Conservation (phyloP, 345 rosid genomes). For the Salix suchowensis region DNA sequence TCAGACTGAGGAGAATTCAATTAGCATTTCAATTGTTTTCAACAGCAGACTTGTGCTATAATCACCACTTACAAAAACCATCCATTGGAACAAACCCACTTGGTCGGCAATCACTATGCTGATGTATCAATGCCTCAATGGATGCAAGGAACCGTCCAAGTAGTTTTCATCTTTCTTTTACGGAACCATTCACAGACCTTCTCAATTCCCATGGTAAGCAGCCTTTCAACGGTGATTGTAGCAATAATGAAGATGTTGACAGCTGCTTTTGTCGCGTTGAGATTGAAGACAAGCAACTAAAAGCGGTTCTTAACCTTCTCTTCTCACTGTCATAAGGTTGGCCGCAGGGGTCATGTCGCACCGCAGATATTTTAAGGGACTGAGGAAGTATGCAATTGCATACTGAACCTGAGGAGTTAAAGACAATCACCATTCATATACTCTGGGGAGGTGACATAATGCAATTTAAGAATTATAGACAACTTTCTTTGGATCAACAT, state of each 20-base stretch:
- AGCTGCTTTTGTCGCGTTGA: conserved; percentile 82
- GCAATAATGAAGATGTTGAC: conserved; percentile 57
- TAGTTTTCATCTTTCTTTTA: conserved; percentile 61
- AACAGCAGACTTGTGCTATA: neutral
- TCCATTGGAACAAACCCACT: neutral
- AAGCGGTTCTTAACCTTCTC: conserved; percentile 54
- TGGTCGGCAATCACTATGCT: neutral
- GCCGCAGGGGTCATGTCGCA: conserved; percentile 51
- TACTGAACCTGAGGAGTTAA: conserved; percentile 52
- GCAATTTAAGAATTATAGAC: neutral
- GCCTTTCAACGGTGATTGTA: conserved; percentile 21
- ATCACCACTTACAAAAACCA: conserved; percentile 7
- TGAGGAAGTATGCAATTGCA: conserved; percentile 95
- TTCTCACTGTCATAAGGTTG: conserved; percentile 64
- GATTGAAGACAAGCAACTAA: conserved; percentile 75
- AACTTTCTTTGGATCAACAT: neutral
- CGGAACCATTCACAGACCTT: conserved; percentile 50
- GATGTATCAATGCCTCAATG: neutral
- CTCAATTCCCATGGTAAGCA: conserved; percentile 17
- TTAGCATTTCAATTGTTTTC: neutral
- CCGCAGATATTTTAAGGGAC: conserved; percentile 62
- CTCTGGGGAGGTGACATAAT: neutral
- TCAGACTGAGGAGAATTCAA: neutral
- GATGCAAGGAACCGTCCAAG: neutral
- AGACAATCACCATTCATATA: neutral